Evolutionary conservation across 169 alveolate genomes (phyloP).

Genomic region (Eimeria necatrix): DNA sequence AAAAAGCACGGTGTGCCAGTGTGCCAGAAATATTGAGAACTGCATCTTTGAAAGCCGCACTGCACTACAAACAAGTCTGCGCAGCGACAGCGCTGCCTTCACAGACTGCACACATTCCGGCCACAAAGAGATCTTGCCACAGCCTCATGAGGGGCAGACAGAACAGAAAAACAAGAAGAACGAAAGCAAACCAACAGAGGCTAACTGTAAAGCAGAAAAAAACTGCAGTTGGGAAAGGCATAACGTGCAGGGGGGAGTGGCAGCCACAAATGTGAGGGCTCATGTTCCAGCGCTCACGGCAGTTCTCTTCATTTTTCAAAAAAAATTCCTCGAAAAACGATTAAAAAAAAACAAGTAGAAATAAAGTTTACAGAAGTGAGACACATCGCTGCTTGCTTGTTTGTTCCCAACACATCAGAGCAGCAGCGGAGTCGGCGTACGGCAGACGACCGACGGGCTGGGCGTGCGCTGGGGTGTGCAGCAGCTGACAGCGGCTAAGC

Average conservation of each 20-base stretch:
- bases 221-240: background rate
- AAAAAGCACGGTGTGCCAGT: too few species aligned
- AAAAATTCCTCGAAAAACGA: background rate
- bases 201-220: too few species aligned
- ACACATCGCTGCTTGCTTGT: background rate
- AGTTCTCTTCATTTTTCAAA: constrained; percentile 13
- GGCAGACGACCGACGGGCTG: constrained; percentile 32
- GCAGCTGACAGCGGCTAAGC: background rate
- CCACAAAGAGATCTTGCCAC: too few species aligned
- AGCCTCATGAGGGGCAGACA: too few species aligned
- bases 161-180: too few species aligned
- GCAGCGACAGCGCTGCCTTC: too few species aligned
- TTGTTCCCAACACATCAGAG: background rate
- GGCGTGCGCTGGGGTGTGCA: constrained; percentile 64
- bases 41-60: too few species aligned
- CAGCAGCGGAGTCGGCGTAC: background rate
- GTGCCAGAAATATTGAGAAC: too few species aligned
- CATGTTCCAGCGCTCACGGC: constrained; percentile 10
- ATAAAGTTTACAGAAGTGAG: background rate
- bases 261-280: background rate
- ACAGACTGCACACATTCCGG: too few species aligned
- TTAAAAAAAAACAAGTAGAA: background rate
- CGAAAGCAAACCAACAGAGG: too few species aligned
- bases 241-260: background rate
- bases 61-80: too few species aligned